phyloP scores from a whole-genome alignment of 441 rosid genomes.

The Aquilaria agallochum region DNA sequence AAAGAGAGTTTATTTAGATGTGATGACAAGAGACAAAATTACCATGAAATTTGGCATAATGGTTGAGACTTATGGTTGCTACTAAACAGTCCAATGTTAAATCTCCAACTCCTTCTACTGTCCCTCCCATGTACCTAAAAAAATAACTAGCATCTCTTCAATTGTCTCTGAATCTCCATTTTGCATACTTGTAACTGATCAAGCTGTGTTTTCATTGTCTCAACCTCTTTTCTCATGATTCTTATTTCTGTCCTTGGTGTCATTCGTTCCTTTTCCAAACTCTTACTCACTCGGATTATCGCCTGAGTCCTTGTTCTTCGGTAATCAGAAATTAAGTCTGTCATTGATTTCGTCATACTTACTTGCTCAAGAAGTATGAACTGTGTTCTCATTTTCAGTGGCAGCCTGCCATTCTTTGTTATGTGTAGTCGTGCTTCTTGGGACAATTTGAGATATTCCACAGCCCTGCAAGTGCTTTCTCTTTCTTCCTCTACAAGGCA shows the following conservation, averaged over 20 bases:
- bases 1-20: too few relatives aligned
- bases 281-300: conserved; percentile 17
- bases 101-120: too few relatives aligned
- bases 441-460: conserved; percentile 47
- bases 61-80: too few relatives aligned
- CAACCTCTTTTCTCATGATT: conserved; percentile 49
- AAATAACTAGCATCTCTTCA: conserved; percentile 15
- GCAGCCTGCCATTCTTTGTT: conserved; percentile 36
- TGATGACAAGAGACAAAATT: too few relatives aligned
- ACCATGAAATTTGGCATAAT: too few relatives aligned
- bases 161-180: conserved; percentile 39
- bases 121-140: too few relatives aligned
- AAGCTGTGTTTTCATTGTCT: conserved; percentile 49
- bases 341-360: conserved; percentile 30
- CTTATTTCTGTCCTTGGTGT: conserved; percentile 32
- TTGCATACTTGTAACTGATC: conserved; percentile 43
- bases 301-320: conserved; percentile 31
- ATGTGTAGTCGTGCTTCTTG: conserved; percentile 44
- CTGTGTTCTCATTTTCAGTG: conserved; percentile 23
- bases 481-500: conserved; percentile 45
- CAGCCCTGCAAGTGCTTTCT: conserved; percentile 28
- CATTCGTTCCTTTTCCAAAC: conserved; percentile 13
- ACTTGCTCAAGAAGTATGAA: conserved; percentile 48
- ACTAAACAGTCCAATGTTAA: too few relatives aligned
- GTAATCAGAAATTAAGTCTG: conserved; percentile 20